phyloP scores from a whole-genome alignment of 83 land plant species.

The Picea abies region DNA sequence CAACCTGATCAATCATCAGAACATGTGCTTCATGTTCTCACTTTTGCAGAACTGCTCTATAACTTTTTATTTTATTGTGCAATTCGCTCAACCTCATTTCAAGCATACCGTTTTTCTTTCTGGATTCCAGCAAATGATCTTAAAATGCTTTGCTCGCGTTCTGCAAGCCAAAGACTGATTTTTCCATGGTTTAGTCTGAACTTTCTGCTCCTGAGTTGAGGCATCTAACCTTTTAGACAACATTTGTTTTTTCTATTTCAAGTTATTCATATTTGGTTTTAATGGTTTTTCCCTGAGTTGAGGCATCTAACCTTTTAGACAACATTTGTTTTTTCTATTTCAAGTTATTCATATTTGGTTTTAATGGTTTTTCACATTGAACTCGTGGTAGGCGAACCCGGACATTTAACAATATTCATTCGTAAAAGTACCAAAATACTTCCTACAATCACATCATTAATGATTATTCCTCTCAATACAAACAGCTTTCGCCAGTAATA shows the following conservation, averaged over 20 bases:
- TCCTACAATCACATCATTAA: no score
- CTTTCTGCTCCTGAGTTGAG: conserved; percentile 4
- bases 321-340: neutral
- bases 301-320: neutral
- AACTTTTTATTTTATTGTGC: neutral
- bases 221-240: neutral
- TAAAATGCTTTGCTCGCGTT: neutral
- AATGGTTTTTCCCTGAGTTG: no score
- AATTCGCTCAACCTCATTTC: neutral
- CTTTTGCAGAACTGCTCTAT: neutral
- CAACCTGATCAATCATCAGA: neutral
- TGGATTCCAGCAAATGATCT: neutral
- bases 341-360: neutral
- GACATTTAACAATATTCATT: no score
- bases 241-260: neutral
- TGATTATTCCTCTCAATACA: no score
- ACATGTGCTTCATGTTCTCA: neutral
- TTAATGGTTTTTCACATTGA: no score
- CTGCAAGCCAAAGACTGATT: neutral
- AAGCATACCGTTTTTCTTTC: neutral
- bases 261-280: neutral
- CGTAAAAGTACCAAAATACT: no score
- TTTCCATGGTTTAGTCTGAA: neutral
- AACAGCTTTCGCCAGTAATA: neutral
- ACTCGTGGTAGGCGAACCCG: no score